phyloP scores from a whole-genome alignment of 2,329 filamentous ascomycete species.

The Stagonosporopsis chrysanthemi region DNA sequence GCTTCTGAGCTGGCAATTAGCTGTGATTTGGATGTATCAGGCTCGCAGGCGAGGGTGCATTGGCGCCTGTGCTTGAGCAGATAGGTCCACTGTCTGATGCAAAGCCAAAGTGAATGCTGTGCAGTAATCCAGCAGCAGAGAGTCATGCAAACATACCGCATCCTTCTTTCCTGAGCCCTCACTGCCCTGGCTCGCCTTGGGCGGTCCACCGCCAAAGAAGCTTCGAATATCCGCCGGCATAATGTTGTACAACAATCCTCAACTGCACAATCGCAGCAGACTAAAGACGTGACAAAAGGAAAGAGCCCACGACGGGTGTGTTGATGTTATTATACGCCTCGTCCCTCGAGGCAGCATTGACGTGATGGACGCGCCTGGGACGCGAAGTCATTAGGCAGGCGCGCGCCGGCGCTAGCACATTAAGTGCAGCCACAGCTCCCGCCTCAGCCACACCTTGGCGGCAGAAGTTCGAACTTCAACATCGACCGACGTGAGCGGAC shows the following conservation, averaged over 20 bases:
- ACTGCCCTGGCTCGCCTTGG: slow-evolving; percentile 60
- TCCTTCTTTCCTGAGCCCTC: slow-evolving; percentile 43
- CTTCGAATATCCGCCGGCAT: slow-evolving; percentile 89
- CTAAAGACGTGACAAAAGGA: not conserved
- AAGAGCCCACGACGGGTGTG: slow-evolving; percentile 2
- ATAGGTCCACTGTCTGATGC: not conserved
- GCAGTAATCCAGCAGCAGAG: not conserved
- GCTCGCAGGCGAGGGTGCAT: not conserved
- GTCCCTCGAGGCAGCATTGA: slow-evolving; percentile 16
- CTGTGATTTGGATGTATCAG: not conserved
- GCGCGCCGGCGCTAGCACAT: not conserved
- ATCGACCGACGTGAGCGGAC: not conserved
- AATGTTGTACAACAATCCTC: slow-evolving; percentile 1
- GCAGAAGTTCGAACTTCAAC: slow-evolving; percentile 32
- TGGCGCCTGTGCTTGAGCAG: not conserved
- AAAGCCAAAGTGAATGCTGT: not conserved
- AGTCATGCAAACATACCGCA: slow-evolving; percentile 33
- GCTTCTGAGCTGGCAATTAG: slow-evolving; percentile 29
- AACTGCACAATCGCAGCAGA: not conserved
- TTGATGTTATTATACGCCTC: slow-evolving; percentile 14
- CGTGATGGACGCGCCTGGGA: slow-evolving; percentile 28
- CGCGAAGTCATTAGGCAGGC: slow-evolving; percentile 20
- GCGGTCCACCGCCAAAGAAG: slow-evolving; percentile 83
- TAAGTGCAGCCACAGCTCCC: slow-evolving; percentile 17
- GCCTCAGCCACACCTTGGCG: slow-evolving; percentile 30